Conservation (phyloP, 2,329 filamentous ascomycete species). For the Nemania sp. region DNA sequence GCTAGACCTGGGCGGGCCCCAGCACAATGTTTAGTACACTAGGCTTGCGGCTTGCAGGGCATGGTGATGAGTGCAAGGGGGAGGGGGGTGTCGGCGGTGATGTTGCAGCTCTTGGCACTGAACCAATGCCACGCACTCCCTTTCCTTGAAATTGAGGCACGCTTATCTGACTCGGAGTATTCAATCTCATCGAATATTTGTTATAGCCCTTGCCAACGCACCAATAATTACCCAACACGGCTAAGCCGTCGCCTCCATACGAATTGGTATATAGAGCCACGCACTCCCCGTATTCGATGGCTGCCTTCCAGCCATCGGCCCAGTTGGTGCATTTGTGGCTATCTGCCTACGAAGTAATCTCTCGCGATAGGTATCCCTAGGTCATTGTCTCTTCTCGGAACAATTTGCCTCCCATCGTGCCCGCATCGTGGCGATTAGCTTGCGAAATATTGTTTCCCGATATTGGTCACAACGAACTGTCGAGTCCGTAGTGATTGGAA, state of each 20-base stretch:
- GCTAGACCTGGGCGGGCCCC: conserved; percentile 36
- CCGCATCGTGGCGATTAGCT: too few species aligned
- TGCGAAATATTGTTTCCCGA: too few species aligned
- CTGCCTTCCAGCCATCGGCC: too few species aligned
- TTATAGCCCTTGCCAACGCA: conserved; percentile 31
- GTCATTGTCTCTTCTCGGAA: too few species aligned
- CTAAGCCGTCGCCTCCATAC: conserved; percentile 25
- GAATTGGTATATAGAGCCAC: background rate
- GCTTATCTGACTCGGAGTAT: conserved; percentile 41
- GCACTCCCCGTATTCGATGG: too few species aligned
- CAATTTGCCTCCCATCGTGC: too few species aligned
- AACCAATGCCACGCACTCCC: conserved; percentile 30
- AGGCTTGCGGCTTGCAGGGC: conserved; percentile 35
- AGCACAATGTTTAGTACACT: conserved; percentile 37
- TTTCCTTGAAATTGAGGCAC: conserved; percentile 36
- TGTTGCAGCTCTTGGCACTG: conserved; percentile 36
- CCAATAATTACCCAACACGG: conserved; percentile 35
- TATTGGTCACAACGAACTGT: too few species aligned
- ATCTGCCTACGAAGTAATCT: too few species aligned
- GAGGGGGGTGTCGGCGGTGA: conserved; percentile 34
- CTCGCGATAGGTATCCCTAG: too few species aligned
- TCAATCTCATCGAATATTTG: conserved; percentile 34
- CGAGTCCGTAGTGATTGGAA: too few species aligned
- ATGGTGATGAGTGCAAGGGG: conserved; percentile 31
- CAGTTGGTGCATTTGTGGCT: too few species aligned